Percentiles rank a stretch among this genome's conserved stretches.
These are phyloP conservation scores for Metarhizium sp. DNA, from an alignment of 2,329 filamentous ascomycete species.

Conservation along the genomic window DNA sequence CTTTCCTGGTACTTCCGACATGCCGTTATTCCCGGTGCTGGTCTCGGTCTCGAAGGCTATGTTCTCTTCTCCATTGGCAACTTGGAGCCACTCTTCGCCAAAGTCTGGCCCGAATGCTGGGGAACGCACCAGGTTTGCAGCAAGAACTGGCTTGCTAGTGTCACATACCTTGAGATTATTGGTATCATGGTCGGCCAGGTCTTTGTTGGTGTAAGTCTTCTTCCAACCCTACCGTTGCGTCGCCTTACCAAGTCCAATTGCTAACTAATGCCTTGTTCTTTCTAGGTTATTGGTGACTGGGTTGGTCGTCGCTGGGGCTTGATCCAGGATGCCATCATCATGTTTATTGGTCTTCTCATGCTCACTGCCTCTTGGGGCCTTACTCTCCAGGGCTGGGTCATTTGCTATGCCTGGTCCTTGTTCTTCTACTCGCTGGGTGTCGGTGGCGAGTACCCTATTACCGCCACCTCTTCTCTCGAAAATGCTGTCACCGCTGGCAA, in stretches of 20 bases:
- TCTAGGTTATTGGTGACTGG: conserved; percentile 53
- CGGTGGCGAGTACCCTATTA: conserved; percentile 93
- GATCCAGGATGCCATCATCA: conserved; percentile 88
- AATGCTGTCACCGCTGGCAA: conserved; percentile 78
- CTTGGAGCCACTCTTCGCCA: conserved; percentile 69
- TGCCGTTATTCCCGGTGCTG: conserved; percentile 85
- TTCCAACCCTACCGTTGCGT: not conserved
- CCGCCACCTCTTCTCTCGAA: conserved; percentile 90
- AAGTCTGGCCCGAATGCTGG: conserved; percentile 76
- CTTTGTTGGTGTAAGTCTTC: conserved; percentile 60
- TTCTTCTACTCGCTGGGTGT: conserved; percentile 65
- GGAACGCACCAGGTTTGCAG: conserved; percentile 55
- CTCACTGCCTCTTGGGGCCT: conserved; percentile 84
- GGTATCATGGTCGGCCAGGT: conserved; percentile 95
- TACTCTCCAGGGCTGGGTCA: conserved; percentile 86
- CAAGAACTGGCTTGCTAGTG: conserved; percentile 69
- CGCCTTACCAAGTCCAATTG: not conserved
- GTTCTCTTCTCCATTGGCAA: conserved; percentile 97
- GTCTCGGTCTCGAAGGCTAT: conserved; percentile 87
- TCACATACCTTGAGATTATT: conserved; percentile 86
- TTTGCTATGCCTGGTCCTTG: conserved; percentile 90
- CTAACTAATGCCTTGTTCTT: conserved; percentile 11
- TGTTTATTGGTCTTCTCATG: conserved; percentile 90
- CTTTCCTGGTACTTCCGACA: conserved; percentile 82
- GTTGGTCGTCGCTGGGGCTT: conserved; percentile 89